These are phyloP conservation scores for Parafenestella ontariensis DNA, from an alignment of 2,329 filamentous ascomycete genomes.

Conservation along the genomic window DNA sequence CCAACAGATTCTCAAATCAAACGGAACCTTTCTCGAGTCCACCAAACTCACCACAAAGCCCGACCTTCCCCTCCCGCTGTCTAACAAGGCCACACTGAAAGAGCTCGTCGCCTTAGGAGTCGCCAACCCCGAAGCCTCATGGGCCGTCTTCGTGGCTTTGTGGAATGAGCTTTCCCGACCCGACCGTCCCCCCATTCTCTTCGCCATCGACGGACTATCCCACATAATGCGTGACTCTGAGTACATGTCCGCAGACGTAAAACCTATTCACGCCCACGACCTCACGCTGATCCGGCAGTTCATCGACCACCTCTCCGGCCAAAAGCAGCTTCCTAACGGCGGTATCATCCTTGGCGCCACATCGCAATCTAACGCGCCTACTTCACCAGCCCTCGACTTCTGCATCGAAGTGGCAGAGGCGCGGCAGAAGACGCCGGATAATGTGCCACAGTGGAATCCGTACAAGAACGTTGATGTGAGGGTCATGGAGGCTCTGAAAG, in stretches of 20 bases:
- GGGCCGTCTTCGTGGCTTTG: slow-evolving; percentile 79
- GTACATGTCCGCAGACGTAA: slow-evolving; percentile 75
- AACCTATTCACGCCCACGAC: slow-evolving; percentile 85
- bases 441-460: slow-evolving; percentile 56
- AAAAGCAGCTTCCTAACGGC: slow-evolving; percentile 68
- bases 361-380: slow-evolving; percentile 72
- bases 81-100: slow-evolving; percentile 66
- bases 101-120: slow-evolving; percentile 73
- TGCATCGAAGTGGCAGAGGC: slow-evolving; percentile 63
- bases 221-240: slow-evolving; percentile 81
- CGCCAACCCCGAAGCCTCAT: slow-evolving; percentile 78
- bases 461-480: slow-evolving; percentile 61
- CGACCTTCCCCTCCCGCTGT: slow-evolving; percentile 66
- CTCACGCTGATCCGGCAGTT: slow-evolving; percentile 79
- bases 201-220: slow-evolving; percentile 78
- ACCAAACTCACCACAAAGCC: slow-evolving; percentile 61
- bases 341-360: slow-evolving; percentile 80
- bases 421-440: slow-evolving; percentile 44
- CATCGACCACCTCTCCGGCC: slow-evolving; percentile 67
- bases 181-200: slow-evolving; percentile 69
- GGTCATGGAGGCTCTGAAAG: slow-evolving; percentile 56
- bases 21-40: slow-evolving; percentile 67
- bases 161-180: slow-evolving; percentile 77
- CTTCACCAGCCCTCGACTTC: slow-evolving; percentile 71
- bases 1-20: slow-evolving; percentile 74